These are phyloP conservation scores for Polymyxa betae DNA, from an alignment of 208 protist species.

Conservation along the genomic window DNA sequence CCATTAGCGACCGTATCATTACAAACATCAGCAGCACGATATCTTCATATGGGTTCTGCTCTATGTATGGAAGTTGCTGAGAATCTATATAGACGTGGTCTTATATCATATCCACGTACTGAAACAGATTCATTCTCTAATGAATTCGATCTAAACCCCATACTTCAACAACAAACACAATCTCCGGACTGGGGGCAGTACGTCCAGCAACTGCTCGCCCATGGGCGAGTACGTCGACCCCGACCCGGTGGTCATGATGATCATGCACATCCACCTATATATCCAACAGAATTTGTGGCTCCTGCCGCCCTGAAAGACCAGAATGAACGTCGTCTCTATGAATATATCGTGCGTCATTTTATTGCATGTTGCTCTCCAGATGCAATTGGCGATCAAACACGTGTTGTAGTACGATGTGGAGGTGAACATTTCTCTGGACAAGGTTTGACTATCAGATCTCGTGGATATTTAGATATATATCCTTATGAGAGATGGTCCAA, in stretches of 20 bases:
- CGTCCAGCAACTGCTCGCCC: not conserved
- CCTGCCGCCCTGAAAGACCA: slow-evolving; percentile 68
- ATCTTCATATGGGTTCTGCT: too few relatives aligned
- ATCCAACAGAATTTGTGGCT: slow-evolving; percentile 83
- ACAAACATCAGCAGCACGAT: too few relatives aligned
- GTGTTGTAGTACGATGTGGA: slow-evolving; percentile 68
- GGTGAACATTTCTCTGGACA: slow-evolving; percentile 73
- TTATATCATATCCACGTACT: slow-evolving; percentile 71
- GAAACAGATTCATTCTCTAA: slow-evolving; percentile 64
- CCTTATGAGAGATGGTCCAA: slow-evolving; percentile 83
- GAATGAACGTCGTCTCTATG: slow-evolving; percentile 81
- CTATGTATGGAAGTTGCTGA: slow-evolving; percentile 91
- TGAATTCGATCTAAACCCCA: slow-evolving; percentile 24
- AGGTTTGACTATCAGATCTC: slow-evolving; percentile 38
- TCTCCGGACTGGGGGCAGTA: not conserved
- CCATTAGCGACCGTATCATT: too few relatives aligned
- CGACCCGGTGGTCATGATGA: slow-evolving; percentile 91
- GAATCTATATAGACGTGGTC: slow-evolving; percentile 90
- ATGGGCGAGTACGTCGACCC: slow-evolving; percentile 80
- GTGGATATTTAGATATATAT: slow-evolving; percentile 75
- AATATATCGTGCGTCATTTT: slow-evolving; percentile 94
- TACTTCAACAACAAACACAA: not conserved
- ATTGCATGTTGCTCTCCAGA: slow-evolving; percentile 91
- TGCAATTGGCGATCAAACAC: slow-evolving; percentile 70
- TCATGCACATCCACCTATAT: slow-evolving; percentile 95